Conservation (phyloP, 495 filamentous ascomycete genomes). For the Aspergillus nanangensis region DNA sequence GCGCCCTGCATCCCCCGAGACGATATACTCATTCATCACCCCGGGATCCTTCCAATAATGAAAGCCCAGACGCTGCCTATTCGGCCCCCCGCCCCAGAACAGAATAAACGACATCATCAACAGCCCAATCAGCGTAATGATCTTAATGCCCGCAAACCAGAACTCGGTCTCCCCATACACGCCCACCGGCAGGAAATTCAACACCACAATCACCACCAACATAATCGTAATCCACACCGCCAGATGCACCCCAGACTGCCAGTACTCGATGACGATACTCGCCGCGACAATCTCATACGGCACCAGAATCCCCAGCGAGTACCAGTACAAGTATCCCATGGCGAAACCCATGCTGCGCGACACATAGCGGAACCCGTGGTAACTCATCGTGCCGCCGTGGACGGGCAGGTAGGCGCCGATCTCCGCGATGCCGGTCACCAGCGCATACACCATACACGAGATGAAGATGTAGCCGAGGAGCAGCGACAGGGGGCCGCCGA, state of each 20-base stretch:
- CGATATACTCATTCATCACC: slow-evolving; percentile 49
- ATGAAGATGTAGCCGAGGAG: slow-evolving; percentile 63
- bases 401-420: slow-evolving; percentile 62
- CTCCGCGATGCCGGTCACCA: slow-evolving; percentile 62
- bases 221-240: slow-evolving; percentile 73
- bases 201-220: slow-evolving; percentile 57
- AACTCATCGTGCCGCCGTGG: slow-evolving; percentile 52
- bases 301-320: slow-evolving; percentile 63
- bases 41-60: slow-evolving; percentile 69
- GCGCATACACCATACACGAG: slow-evolving; percentile 53
- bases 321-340: slow-evolving; percentile 60
- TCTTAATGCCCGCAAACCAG: slow-evolving; percentile 70
- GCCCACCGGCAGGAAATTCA: slow-evolving; percentile 65
- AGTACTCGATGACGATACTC: slow-evolving; percentile 68
- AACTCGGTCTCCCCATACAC: slow-evolving; percentile 74
- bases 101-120: slow-evolving; percentile 66
- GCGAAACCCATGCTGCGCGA: slow-evolving; percentile 60
- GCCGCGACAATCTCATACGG: slow-evolving; percentile 65
- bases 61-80: slow-evolving; percentile 63
- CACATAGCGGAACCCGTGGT: slow-evolving; percentile 56
- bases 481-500: slow-evolving; percentile 58
- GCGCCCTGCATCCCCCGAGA: slow-evolving; percentile 29
- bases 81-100: slow-evolving; percentile 63
- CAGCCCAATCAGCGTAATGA: slow-evolving; percentile 70
- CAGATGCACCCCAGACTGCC: slow-evolving; percentile 43